These are phyloP conservation scores for Kwoniella newhampshirensis DNA, from an alignment of 768 basidiomycete species.

Conservation along the genomic window DNA sequence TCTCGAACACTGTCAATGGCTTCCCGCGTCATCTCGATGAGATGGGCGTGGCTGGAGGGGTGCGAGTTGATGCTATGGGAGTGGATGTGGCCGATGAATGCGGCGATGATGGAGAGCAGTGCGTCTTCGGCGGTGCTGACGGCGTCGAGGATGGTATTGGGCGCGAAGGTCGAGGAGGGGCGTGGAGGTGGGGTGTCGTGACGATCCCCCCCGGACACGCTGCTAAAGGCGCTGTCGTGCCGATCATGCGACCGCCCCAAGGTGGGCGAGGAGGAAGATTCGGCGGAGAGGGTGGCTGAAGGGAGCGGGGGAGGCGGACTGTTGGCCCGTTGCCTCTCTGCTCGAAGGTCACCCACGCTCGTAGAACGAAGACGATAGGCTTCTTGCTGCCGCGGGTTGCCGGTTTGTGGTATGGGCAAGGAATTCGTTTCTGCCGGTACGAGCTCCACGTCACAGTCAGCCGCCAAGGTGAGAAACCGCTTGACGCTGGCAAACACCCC, in stretches of 20 bases:
- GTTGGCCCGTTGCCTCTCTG: constrained; percentile 16
- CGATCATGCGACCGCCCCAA: constrained; percentile 14
- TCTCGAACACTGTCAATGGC: constrained; percentile 91
- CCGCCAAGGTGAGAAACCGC: constrained; percentile 63
- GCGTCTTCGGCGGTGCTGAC: constrained; percentile 82
- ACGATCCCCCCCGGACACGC: background rate
- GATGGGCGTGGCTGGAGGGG: constrained; percentile 85
- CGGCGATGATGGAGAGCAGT: constrained; percentile 89
- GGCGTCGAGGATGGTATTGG: constrained; percentile 18
- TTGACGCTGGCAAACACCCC: constrained; percentile 78
- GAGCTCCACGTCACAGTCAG: constrained; percentile 52
- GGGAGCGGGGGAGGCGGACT: constrained; percentile 43
- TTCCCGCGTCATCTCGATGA: constrained; percentile 93
- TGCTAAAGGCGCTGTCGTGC: background rate
- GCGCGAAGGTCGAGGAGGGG: constrained; percentile 5
- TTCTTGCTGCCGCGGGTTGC: constrained; percentile 33
- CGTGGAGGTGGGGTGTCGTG: background rate
- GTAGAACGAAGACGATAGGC: constrained; percentile 30
- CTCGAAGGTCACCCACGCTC: constrained; percentile 37
- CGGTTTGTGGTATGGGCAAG: constrained; percentile 1
- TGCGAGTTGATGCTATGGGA: constrained; percentile 86
- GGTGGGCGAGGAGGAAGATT: constrained; percentile 24
- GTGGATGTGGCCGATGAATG: constrained; percentile 95
- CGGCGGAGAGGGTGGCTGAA: constrained; percentile 28
- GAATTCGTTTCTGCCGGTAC: constrained; percentile 21